Conservation (phyloP, 768 basidiomycete genomes). For the Rhizopogon vinicolor region DNA sequence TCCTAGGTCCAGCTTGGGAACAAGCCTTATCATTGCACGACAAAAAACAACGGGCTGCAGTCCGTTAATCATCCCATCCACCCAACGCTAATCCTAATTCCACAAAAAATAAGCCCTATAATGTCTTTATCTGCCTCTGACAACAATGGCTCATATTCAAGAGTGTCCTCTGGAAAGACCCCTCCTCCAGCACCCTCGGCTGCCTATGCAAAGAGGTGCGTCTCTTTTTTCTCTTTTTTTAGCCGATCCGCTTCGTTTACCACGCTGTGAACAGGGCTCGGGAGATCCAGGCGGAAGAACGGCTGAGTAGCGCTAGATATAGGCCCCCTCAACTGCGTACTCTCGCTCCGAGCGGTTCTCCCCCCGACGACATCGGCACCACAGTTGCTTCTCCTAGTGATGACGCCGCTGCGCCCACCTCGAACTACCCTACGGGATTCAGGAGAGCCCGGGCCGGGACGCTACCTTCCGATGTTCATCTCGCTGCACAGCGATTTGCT, state of each 20-base stretch:
- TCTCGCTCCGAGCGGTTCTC: slow-evolving; percentile 64
- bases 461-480: slow-evolving; percentile 91
- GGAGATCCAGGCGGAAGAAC: slow-evolving; percentile 79
- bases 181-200: slow-evolving; percentile 89
- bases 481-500: slow-evolving; percentile 79
- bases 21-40: slow-evolving; percentile 22
- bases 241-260: slow-evolving; percentile 11
- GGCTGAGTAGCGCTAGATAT: slow-evolving; percentile 58
- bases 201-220: slow-evolving; percentile 82
- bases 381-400: slow-evolving; percentile 57
- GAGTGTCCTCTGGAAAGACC: slow-evolving; percentile 82
- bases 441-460: slow-evolving; percentile 96
- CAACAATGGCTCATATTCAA: slow-evolving; percentile 77
- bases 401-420: slow-evolving; percentile 54
- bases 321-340: slow-evolving; percentile 75
- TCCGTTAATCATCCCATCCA: slow-evolving; percentile 33
- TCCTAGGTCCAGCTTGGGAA: slow-evolving; percentile 12
- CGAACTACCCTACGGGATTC: slow-evolving; percentile 82
- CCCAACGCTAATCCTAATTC: slow-evolving; percentile 76
- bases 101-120: slow-evolving; percentile 53
- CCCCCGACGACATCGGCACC: slow-evolving; percentile 62
- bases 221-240: slow-evolving; percentile 10
- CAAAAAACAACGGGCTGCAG: slow-evolving; percentile 23
- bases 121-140: slow-evolving; percentile 90
- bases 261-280: slow-evolving; percentile 52